Base-by-base conservation (phyloP, 2,329 filamentous ascomycete genomes). In the Claviceps pusilla region DNA sequence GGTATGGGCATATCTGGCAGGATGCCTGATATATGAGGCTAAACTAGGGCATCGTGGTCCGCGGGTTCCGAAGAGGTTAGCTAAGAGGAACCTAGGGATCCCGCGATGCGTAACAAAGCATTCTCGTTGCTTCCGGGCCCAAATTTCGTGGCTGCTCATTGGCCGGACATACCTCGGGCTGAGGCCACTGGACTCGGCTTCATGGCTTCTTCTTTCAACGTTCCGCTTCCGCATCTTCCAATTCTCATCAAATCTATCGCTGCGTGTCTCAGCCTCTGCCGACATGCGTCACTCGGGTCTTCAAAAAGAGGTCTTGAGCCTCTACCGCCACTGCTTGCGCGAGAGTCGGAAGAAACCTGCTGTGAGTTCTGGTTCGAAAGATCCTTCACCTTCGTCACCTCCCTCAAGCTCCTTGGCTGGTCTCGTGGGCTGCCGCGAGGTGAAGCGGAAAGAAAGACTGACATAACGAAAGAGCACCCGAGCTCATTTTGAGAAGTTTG, bases 271-370 rank as follows among this genome's bases (percentile, higher is more conserved):
- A 19, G 29, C 4, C 41, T 1, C 10, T 35, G 39, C 28, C 19
- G 63, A 60, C 58, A 63, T 59, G 50, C 64, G 64, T 53, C 56
- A 53, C n/a, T 55, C 53, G 12, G 53, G 56, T 37, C 50, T 57
- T 16, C 53, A 57, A 35, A 53, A 48, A 46, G 53, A 57, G 48
- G 54, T 57, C 16, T 12, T 54, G 16, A 48, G 51, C 47, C 54
- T 98, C 14, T 98, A 97, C 68, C 83, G 91, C 56, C 80, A 82
- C 65, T 97, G 91, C 63, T 73, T 98, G 31, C 81, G 90, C 56
- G 87, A 87, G 64, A 83, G 85, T 56, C 80, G 84, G 57, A 84
- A 83, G 64, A 97, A 98, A 68, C 89, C 90, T 51, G 66, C 71
- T 62, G 88, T 91, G 68, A 58, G 58, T 63, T 57, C 28, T 52